Evolutionary conservation across 1,284 basidiomycete species (phyloP).

Genomic region (Apiotrichum gracile): DNA sequence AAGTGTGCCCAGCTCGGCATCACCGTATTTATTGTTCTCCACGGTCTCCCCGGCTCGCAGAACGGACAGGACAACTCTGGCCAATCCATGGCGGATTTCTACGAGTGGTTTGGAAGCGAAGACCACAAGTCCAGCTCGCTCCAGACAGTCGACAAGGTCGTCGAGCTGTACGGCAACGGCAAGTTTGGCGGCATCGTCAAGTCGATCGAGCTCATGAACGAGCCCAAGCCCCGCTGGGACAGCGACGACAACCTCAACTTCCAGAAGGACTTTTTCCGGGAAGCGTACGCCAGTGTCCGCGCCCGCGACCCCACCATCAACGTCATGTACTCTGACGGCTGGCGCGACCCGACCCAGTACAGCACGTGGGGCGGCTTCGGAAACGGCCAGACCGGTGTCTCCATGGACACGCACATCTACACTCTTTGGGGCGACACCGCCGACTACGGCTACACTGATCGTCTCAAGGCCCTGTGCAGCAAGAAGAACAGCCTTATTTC

Average conservation of each 20-base stretch:
- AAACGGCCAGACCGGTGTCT: not conserved
- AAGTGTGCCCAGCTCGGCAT: slow-evolving; percentile 73
- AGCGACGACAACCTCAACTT: not conserved
- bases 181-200: slow-evolving; percentile 32
- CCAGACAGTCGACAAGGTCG: slow-evolving; percentile 47
- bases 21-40: slow-evolving; percentile 63
- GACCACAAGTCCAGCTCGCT: not conserved
- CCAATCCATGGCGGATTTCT: slow-evolving; percentile 53
- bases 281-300: slow-evolving; percentile 4
- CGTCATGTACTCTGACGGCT: not conserved
- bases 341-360: not conserved
- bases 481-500: not conserved
- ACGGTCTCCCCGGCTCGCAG: slow-evolving; percentile 77
- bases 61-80: slow-evolving; percentile 78
- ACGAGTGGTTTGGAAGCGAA: slow-evolving; percentile 64
- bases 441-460: not conserved
- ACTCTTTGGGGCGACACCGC: not conserved
- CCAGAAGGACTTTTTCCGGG: slow-evolving; percentile 51
- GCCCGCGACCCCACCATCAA: not conserved
- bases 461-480: not conserved
- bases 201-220: slow-evolving; percentile 25
- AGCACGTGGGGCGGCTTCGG: not conserved
- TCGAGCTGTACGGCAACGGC: slow-evolving; percentile 24
- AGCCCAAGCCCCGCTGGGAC: slow-evolving; percentile 1
- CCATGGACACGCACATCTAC: slow-evolving; percentile 1